phyloP scores from a whole-genome alignment of 2,329 filamentous ascomycete genomes.

The Cordyceps tenuipes region DNA sequence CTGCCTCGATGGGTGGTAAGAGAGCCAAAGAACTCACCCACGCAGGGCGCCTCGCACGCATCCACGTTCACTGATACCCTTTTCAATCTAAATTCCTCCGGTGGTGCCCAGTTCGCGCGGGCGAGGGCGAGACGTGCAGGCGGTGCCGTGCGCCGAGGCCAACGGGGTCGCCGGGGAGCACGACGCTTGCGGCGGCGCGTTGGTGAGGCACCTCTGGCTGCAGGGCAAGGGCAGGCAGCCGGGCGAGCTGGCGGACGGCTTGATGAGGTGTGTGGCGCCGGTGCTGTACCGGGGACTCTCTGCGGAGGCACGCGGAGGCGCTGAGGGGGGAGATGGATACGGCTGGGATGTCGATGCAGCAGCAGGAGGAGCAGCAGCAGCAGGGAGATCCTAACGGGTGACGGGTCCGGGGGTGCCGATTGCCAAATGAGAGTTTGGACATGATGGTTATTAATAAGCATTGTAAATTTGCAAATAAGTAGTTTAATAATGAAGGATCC shows the following conservation, averaged over 20 bases:
- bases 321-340: background rate
- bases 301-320: background rate
- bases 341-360: background rate
- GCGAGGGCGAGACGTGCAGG: background rate
- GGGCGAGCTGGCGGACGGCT: background rate
- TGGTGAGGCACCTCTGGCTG: background rate
- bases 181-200: background rate
- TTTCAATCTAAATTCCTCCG: too few relatives aligned
- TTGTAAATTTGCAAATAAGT: too few relatives aligned
- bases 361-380: background rate
- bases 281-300: background rate
- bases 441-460: too few relatives aligned
- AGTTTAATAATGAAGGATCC: too few relatives aligned
- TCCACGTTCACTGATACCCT: too few relatives aligned
- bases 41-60: too few relatives aligned
- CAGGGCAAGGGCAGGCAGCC: background rate
- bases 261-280: background rate
- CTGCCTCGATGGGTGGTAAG: too few relatives aligned
- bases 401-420: background rate
- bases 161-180: constrained; percentile 2
- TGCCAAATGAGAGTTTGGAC: background rate
- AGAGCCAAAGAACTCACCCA: too few relatives aligned
- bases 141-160: constrained; percentile 4
- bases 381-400: background rate
- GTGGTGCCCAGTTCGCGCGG: background rate